These are phyloP conservation scores for Clonostachys byssicola DNA, from an alignment of 2,329 filamentous ascomycete species.

Conservation along the genomic window DNA sequence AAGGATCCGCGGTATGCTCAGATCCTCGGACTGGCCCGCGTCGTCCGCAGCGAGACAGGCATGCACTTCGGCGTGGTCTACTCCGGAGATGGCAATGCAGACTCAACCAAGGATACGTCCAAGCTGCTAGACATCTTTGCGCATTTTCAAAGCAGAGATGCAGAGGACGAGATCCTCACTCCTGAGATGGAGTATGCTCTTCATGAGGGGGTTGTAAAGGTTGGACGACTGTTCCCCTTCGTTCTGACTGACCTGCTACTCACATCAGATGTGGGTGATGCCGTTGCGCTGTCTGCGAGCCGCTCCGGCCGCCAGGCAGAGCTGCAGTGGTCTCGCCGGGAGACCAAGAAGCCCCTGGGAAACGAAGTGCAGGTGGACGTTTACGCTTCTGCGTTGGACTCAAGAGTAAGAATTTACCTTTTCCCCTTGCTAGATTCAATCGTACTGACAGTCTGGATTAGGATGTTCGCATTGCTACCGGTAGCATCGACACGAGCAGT, in stretches of 20 bases:
- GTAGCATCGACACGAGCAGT: background rate
- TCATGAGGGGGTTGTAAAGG: background rate
- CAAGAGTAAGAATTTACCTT: background rate
- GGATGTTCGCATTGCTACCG: background rate
- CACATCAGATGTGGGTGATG: background rate
- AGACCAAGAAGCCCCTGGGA: background rate
- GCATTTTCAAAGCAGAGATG: background rate
- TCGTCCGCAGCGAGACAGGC: background rate
- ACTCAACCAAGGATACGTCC: background rate
- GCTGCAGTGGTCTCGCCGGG: background rate
- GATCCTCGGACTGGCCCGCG: background rate
- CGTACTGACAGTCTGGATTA: background rate
- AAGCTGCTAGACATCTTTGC: background rate
- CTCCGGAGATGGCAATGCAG: background rate
- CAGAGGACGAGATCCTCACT: background rate
- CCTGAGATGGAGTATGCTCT: slow-evolving; percentile 1
- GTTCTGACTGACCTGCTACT: background rate
- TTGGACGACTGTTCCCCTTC: background rate
- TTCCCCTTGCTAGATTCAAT: background rate
- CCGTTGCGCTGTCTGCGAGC: background rate
- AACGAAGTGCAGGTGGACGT: background rate
- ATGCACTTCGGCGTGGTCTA: background rate
- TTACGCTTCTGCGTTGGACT: background rate
- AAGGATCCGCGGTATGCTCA: slow-evolving; percentile 1
- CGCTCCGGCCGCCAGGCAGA: background rate